A percentile compares a stretch with the other conserved stretches of the same genome.
These are phyloP conservation scores for Apodospora peruviana DNA, from an alignment of 495 filamentous ascomycete species.

Conservation along the genomic window DNA sequence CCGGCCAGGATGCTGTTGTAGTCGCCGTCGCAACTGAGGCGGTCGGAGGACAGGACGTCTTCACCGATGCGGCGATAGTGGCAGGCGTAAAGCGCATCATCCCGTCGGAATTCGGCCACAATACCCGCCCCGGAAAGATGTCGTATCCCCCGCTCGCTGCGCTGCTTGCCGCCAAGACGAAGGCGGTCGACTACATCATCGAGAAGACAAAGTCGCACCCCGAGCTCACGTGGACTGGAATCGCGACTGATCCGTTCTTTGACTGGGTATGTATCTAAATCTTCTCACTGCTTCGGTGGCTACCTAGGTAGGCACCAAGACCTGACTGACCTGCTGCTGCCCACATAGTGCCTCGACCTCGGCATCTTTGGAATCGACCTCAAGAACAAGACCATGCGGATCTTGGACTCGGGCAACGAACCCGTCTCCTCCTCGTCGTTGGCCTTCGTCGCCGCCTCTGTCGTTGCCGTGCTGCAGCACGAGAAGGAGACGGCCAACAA, in stretches of 20 bases:
- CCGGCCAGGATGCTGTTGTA: constrained; percentile 43
- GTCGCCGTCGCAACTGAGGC: constrained; percentile 25
- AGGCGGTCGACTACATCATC: constrained; percentile 38
- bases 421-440: constrained; percentile 38
- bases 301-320: too few relatives aligned
- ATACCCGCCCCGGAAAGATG: not conserved
- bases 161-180: constrained; percentile 37
- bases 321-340: not conserved
- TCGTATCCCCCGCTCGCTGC: not conserved
- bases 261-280: constrained; percentile 29
- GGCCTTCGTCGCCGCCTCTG: constrained; percentile 33
- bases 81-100: constrained; percentile 52
- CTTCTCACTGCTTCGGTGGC: too few relatives aligned
- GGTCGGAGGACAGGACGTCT: constrained; percentile 34
- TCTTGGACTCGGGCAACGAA: constrained; percentile 46
- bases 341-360: constrained; percentile 29
- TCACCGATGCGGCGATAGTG: constrained; percentile 46
- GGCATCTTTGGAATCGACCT: constrained; percentile 34
- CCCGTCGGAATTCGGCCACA: constrained; percentile 44
- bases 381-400: constrained; percentile 26
- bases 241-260: constrained; percentile 38
- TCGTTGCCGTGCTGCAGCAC: constrained; percentile 38
- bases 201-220: constrained; percentile 30
- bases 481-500: constrained; percentile 45
- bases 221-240: constrained; percentile 40